Evolutionary conservation across 225 moss, liverwort and hornwort species (phyloP).

Genomic region (Pleurozium schreberi): DNA sequence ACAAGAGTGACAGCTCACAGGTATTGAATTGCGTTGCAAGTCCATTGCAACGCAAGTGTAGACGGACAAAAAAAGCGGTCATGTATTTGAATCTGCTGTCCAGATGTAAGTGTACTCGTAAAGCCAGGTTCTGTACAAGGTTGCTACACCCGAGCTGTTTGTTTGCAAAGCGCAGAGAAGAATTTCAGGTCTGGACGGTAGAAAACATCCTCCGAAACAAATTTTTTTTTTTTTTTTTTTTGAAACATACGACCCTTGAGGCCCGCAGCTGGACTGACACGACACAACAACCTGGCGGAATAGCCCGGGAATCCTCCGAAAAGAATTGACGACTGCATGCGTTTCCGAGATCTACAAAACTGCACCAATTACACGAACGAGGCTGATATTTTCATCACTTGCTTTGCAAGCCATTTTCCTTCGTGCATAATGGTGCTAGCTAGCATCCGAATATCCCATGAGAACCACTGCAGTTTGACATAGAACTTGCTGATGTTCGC

Average conservation of each 20-base stretch:
- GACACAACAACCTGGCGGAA: too few relatives aligned
- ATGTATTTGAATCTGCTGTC: neutral
- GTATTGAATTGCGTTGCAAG: neutral
- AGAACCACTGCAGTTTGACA: neutral
- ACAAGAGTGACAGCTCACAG: neutral
- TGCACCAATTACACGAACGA: neutral
- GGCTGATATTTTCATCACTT: neutral
- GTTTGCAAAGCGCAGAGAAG: neutral
- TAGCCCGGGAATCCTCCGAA: too few relatives aligned
- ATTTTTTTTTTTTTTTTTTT: too few relatives aligned
- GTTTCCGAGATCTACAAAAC: neutral
- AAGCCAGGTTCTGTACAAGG: neutral
- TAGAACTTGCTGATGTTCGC: neutral
- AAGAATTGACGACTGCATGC: neutral
- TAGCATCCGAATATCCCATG: neutral
- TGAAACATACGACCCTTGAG: too few relatives aligned
- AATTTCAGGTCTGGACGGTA: neutral
- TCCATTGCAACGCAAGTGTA: neutral
- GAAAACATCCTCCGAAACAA: neutral
- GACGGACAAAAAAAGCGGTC: too few relatives aligned
- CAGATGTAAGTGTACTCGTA: neutral
- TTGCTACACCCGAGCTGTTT: neutral
- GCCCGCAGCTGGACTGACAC: too few relatives aligned
- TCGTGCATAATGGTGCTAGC: neutral
- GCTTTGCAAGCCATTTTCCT: neutral